phyloP scores from a whole-genome alignment of 2,329 filamentous ascomycete species.

The Dactylellina cionopaga region DNA sequence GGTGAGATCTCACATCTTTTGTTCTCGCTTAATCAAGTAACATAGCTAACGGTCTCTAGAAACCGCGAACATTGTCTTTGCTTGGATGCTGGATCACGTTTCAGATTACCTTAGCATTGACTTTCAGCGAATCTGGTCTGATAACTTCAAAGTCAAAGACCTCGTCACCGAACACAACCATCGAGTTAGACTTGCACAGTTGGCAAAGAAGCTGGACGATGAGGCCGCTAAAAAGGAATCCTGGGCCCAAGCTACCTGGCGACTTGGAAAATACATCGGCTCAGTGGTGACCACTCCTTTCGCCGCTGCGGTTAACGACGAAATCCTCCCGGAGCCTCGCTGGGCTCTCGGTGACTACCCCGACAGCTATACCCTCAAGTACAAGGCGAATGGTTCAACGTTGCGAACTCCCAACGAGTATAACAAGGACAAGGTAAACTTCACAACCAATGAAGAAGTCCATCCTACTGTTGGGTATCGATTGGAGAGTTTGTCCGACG shows the following conservation, averaged over 20 bases:
- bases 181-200: neutral
- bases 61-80: constrained; percentile 60
- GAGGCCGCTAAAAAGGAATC: constrained; percentile 7
- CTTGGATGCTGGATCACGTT: constrained; percentile 60
- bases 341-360: neutral
- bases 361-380: constrained; percentile 14
- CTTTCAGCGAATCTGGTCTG: neutral
- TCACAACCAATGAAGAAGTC: constrained; percentile 3
- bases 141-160: constrained; percentile 6
- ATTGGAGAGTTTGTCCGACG: neutral
- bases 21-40: neutral
- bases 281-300: neutral
- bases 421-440: neutral
- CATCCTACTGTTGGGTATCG: constrained; percentile 22
- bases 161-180: constrained; percentile 7
- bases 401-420: neutral
- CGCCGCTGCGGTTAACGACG: neutral
- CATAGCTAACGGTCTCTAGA: constrained; percentile 15
- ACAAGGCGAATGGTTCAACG: neutral
- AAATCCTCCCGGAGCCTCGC: constrained; percentile 1
- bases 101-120: constrained; percentile 38
- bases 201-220: neutral
- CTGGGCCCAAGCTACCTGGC: neutral
- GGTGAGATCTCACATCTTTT: neutral
- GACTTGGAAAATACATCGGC: constrained; percentile 30